Conservation (phyloP, 2,329 filamentous ascomycete genomes). For the Colletotrichum tamarilloi region DNA sequence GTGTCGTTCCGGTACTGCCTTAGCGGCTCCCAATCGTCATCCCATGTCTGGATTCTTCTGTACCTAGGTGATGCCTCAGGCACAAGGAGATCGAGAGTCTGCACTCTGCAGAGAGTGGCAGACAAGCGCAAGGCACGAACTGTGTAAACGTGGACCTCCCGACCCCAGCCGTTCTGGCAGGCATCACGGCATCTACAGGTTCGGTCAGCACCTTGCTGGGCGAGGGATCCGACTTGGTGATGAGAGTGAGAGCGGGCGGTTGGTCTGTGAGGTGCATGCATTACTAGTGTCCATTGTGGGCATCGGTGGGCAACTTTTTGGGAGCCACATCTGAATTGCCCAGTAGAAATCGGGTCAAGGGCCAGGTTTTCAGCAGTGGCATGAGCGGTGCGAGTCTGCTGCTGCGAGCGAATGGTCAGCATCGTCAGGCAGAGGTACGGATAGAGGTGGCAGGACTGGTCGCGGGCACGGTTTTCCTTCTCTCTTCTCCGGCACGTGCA, state of each 20-base stretch:
- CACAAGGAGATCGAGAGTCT: not conserved
- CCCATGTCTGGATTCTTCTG: conserved; percentile 5
- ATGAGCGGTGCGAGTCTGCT: conserved; percentile 18
- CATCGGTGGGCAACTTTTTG: conserved; percentile 22
- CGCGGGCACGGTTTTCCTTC: not conserved
- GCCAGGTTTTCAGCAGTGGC: conserved; percentile 14
- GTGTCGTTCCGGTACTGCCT: conserved; percentile 22
- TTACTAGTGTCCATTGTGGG: conserved; percentile 25
- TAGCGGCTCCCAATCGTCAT: conserved; percentile 25
- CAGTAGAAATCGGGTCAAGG: conserved; percentile 18
- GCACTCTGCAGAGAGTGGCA: not conserved
- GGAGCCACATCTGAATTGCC: conserved; percentile 25
- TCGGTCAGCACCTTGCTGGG: conserved; percentile 33
- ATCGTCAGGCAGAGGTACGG: conserved; percentile 4
- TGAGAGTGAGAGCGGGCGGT: conserved; percentile 18
- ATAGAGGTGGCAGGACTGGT: not conserved
- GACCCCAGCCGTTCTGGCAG: conserved; percentile 17
- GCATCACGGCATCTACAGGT: conserved; percentile 24
- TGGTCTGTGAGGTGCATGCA: conserved; percentile 35
- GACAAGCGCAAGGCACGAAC: not conserved
- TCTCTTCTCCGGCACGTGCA: not conserved
- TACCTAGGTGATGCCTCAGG: conserved; percentile 13
- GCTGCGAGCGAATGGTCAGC: conserved; percentile 12
- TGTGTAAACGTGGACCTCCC: conserved; percentile 8
- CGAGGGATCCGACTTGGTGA: conserved; percentile 21